Evolutionary conservation across 805 yeast species (phyloP), one percentile per base, ranked within the genome.

Genomic region (Monosporozyma yasuniensis): DNA sequence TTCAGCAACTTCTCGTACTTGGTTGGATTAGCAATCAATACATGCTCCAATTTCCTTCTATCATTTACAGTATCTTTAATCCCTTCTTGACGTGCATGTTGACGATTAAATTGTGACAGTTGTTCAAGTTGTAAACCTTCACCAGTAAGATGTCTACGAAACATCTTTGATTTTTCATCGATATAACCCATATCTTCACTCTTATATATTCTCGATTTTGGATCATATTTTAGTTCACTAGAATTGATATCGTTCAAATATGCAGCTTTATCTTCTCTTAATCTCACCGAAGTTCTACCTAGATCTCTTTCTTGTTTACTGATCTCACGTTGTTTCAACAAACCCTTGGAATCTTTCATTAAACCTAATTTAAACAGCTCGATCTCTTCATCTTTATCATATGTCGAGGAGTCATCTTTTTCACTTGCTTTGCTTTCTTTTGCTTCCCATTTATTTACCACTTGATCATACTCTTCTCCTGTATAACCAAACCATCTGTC

Each of bases 401-500:
- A 61, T 18, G 23, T 21, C 4, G n/a, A 18, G 23, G 27, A 8
- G 25, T 19, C 21, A 5, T 51, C 55, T 42, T 35, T 52, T 2
- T 53, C 47, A 14, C 48, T 52, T 23, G 55, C 47, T 30, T 54
- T 47, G 28, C 56, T 47, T 51, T n/a, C n/a, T n/a, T 59, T 54
- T 52, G 53, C 68, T 63, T 39, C 54, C 78, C 84, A 78, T 44
- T 69, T 68, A 47, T 66, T 61, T 5, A 80, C 56, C 28, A 77
- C 75, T 11, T 72, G 67, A 45, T 73, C 76, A 70, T 84, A 86
- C 48, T 84, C 87, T 10, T 72, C 69, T 1, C 78, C 73, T 44
- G 83, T 81, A 61, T 79, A 85, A 0, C 95, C 95, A 60, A 77
- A 84, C 95, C 93, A 87, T 51, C 87, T 72, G 65, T 87, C 95